Conservation (phyloP, 371 early-diverging fungal genomes). For the Mucor sp. region DNA sequence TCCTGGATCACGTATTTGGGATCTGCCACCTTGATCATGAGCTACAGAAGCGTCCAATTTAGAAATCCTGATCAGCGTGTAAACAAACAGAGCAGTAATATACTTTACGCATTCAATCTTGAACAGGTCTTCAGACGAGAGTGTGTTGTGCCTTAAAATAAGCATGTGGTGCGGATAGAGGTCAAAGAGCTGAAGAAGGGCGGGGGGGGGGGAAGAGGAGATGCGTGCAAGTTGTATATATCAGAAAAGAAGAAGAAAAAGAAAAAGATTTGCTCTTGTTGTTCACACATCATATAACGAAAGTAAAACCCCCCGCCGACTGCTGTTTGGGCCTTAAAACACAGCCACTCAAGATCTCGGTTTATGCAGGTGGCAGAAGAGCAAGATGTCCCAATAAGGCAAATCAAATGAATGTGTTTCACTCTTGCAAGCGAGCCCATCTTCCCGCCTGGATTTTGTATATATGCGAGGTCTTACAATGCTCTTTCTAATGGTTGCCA, state of each 20-base stretch:
- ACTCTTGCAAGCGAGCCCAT: background rate
- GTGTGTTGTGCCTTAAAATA: slow-evolving; percentile 22
- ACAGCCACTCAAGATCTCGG: background rate
- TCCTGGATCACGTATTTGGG: slow-evolving; percentile 21
- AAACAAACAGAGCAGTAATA: slow-evolving; percentile 4
- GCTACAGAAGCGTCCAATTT: background rate
- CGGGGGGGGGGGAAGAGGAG: no score
- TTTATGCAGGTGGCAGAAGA: background rate
- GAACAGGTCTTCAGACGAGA: slow-evolving; percentile 27
- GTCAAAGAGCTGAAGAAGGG: background rate
- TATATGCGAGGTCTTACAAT: background rate
- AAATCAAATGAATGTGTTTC: slow-evolving; percentile 1
- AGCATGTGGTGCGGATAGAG: slow-evolving; percentile 11
- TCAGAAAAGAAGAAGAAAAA: background rate
- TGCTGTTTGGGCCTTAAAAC: slow-evolving; percentile 1
- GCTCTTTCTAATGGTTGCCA: background rate
- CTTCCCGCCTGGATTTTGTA: background rate
- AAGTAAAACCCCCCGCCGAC: slow-evolving; percentile 1
- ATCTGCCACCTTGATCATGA: slow-evolving; percentile 45
- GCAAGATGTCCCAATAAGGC: background rate
- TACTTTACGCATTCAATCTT: slow-evolving; percentile 26
- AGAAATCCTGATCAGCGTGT: background rate
- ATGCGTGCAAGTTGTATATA: no score
- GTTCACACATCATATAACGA: slow-evolving; percentile 1
- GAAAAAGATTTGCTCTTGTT: background rate